Conservation (phyloP, 768 basidiomycete species). For the Leccinellum albellum region DNA sequence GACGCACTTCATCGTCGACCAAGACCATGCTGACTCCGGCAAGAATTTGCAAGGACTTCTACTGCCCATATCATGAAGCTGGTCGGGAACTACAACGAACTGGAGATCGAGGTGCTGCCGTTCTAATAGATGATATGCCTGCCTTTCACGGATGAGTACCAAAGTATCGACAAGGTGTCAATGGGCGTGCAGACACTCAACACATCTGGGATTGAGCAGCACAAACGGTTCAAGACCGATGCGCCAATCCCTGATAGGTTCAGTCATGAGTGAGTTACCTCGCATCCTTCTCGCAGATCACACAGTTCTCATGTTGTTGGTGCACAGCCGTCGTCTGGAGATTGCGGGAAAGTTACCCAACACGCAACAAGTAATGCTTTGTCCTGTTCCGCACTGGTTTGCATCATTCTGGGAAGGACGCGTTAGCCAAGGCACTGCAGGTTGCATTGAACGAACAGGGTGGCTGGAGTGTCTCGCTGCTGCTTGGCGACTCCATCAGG, state of each 20-base stretch:
- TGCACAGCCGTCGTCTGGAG: conserved; percentile 84
- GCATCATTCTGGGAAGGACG: conserved; percentile 93
- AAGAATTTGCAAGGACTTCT: conserved; percentile 99
- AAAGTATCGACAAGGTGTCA: conserved; percentile 90
- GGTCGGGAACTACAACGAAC: conserved; percentile 87
- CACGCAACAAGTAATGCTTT: conserved; percentile 94
- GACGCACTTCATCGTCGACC: conserved; percentile 94
- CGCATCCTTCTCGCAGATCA: not conserved
- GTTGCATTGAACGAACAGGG: conserved; percentile 93
- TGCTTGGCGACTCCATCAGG: conserved; percentile 86
- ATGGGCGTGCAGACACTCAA: conserved; percentile 91
- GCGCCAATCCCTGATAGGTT: conserved; percentile 98
- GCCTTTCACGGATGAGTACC: conserved; percentile 92
- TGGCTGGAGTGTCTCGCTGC: conserved; percentile 86
- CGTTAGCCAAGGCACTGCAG: conserved; percentile 88
- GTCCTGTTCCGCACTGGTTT: conserved; percentile 90
- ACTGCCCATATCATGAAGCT: conserved; percentile 93
- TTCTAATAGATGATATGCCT: conserved; percentile 97
- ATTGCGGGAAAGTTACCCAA: conserved; percentile 93
- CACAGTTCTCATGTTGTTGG: conserved; percentile 6
- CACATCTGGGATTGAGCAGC: conserved; percentile 95
- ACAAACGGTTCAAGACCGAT: conserved; percentile 83
- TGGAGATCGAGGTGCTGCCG: conserved; percentile 96
- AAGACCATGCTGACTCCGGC: conserved; percentile 94
- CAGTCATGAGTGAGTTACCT: conserved; percentile 77